Base-by-base conservation (phyloP, 768 basidiomycete species). In the Boletus rubropictus region DNA sequence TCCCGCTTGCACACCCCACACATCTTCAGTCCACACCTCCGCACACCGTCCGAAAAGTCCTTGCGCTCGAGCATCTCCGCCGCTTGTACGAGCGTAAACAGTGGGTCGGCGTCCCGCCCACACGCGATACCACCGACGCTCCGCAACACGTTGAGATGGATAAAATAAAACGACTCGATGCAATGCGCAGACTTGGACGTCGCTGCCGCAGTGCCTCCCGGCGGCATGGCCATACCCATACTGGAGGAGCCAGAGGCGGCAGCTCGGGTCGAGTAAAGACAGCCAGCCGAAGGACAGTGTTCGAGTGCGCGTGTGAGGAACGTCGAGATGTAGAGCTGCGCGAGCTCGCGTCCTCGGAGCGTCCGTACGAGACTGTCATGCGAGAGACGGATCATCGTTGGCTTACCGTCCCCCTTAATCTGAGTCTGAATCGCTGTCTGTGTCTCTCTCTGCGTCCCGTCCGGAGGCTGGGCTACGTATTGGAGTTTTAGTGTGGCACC, bases 41-140 rank as follows among this genome's bases (percentile, higher is more conserved):
- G 62, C 46, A 74, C 70, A 4, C 82, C 84, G 60, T 84, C 79
- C 39, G 79, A 78, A 61, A 84, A 86, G 60, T 87, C 85, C 42
- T 75, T 81, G 40, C 86, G 70, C 18, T 74, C 72, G 37, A 88
- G 70, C 86, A 88, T 87, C 56, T 84, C 84, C 44, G 73, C 70
- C 14, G 81, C 80, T 64, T 86, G 86, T 4, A 70, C 56, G 36
- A 89, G 75, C 46, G 84, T 84, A 58, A 74, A 85, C 20, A 89
- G 64, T 42, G 84, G 81, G 58, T 89, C 86, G 3, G 81, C 85
- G 56, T 88, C 85, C 21, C 86, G 73, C 39, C 86, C 86, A 45
- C 72, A 73, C 1, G 84, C 77, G 48, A 88, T 81, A 0, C 86
- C 86, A 0, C 82, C 80, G 36, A 88, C 76, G 18, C 80, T 76